Percentiles rank a stretch among this genome's conserved stretches.
Evolutionary conservation across 495 filamentous ascomycete species (phyloP).

Genomic region (Jackrogersella minutella): DNA sequence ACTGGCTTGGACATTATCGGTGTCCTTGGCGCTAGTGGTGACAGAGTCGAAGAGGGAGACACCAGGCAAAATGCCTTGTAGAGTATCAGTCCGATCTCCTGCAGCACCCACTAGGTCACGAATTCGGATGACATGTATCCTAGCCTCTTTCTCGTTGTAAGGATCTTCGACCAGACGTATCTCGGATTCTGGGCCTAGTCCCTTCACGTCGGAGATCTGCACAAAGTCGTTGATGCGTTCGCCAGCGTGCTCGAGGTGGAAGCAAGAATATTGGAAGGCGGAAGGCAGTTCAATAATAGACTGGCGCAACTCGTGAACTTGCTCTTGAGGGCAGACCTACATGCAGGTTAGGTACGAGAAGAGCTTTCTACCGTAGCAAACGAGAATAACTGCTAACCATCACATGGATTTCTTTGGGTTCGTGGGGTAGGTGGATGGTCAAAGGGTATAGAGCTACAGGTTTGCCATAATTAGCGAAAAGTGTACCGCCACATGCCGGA

Average conservation of each 20-base stretch:
- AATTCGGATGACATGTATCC: conserved; percentile 89
- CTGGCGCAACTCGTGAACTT: conserved; percentile 96
- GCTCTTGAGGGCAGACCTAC: conserved; percentile 90
- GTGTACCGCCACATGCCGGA: not conserved
- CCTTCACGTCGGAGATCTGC: conserved; percentile 90
- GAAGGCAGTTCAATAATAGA: conserved; percentile 93
- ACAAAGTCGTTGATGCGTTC: conserved; percentile 92
- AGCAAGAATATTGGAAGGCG: conserved; percentile 97
- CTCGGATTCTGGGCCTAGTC: conserved; percentile 74
- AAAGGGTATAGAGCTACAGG: conserved; percentile 74
- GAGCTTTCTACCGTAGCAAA: conserved; percentile 35
- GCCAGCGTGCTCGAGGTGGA: conserved; percentile 91
- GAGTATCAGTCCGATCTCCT: conserved; percentile 83
- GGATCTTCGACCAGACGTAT: conserved; percentile 89
- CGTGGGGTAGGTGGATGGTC: conserved; percentile 83
- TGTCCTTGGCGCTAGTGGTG: conserved; percentile 54
- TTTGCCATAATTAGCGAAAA: conserved; percentile 19
- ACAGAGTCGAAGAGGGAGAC: conserved; percentile 85
- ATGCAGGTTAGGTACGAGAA: conserved; percentile 38
- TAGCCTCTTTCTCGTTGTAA: conserved; percentile 98
- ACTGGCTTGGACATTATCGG: conserved; percentile 62
- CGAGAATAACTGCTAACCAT: conserved; percentile 64
- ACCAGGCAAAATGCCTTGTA: conserved; percentile 90
- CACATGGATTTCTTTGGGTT: conserved; percentile 79
- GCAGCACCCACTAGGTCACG: conserved; percentile 92